A percentile compares a stretch with the other conserved stretches of the same genome.
These are phyloP conservation scores for Neofusicoccum sp. DNA, from an alignment of 2,329 filamentous ascomycete species.

Conservation along the genomic window DNA sequence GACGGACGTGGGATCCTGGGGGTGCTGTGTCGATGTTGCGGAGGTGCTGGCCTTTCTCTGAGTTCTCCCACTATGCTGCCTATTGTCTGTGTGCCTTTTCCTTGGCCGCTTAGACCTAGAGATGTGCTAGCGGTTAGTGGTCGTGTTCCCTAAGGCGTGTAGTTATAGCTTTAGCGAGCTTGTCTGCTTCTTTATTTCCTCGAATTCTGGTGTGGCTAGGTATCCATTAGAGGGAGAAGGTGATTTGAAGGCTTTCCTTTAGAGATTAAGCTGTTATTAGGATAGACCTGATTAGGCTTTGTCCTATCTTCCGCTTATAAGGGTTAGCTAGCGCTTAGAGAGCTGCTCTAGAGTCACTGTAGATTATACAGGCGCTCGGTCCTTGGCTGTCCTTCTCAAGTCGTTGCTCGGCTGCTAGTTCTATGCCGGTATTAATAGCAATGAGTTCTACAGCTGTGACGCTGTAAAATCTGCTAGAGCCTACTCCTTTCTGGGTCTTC, in stretches of 20 bases:
- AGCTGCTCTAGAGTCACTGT: not conserved
- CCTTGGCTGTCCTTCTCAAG: not conserved
- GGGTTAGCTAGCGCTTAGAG: not conserved
- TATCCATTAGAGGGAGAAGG: slow-evolving; percentile 20
- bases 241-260: too few species aligned
- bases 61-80: not conserved
- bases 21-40: not conserved
- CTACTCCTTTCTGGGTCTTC: not conserved
- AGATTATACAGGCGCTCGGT: not conserved
- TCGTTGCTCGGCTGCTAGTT: not conserved
- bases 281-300: not conserved
- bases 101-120: too few species aligned
- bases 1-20: not conserved
- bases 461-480: too few species aligned
- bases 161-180: too few species aligned
- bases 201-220: slow-evolving; percentile 16
- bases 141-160: too few species aligned
- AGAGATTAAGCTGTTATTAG: not conserved
- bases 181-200: slow-evolving; percentile 23
- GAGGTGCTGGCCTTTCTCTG: not conserved
- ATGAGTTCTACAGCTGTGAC: not conserved
- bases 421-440: not conserved
- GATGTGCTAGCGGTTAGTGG: too few species aligned
- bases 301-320: not conserved
- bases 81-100: not conserved